Evolutionary conservation across 2,329 filamentous ascomycete species (phyloP).

Genomic region (Epichloe hybrida): DNA sequence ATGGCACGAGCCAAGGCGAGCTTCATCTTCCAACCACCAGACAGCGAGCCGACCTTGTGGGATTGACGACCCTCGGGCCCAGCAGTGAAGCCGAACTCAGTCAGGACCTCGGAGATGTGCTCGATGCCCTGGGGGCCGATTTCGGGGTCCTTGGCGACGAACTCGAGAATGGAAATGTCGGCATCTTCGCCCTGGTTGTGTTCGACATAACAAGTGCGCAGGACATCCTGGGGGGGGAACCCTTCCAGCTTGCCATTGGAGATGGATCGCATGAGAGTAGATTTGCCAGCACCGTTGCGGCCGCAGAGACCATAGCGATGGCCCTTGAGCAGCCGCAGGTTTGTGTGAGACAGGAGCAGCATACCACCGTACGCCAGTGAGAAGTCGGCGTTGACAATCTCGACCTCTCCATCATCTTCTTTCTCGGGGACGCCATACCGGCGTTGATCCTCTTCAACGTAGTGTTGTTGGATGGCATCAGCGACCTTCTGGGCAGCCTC

Average conservation of each 20-base stretch:
- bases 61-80: conserved; percentile 81
- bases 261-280: conserved; percentile 96
- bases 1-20: conserved; percentile 89
- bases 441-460: conserved; percentile 71
- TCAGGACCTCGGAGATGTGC: conserved; percentile 70
- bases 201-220: conserved; percentile 95
- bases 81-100: conserved; percentile 85
- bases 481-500: conserved; percentile 51
- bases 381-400: conserved; percentile 97
- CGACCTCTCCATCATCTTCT: conserved; percentile 81
- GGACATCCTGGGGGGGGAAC: conserved; percentile 81
- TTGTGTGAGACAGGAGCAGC: conserved; percentile 91
- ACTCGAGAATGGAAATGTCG: conserved; percentile 89
- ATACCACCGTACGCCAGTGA: conserved; percentile 96
- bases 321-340: conserved; percentile 84
- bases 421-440: conserved; percentile 75
- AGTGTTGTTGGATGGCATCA: conserved; percentile 62
- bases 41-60: conserved; percentile 84
- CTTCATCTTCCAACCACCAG: conserved; percentile 99
- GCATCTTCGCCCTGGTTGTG: conserved; percentile 98
- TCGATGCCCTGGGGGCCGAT: conserved; percentile 67
- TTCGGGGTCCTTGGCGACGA: conserved; percentile 77
- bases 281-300: conserved; percentile 94
- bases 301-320: conserved; percentile 96
- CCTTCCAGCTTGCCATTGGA: conserved; percentile 92